Evolutionary conservation across 305 asterid genomes (phyloP).

Genomic region (Vinca major): DNA sequence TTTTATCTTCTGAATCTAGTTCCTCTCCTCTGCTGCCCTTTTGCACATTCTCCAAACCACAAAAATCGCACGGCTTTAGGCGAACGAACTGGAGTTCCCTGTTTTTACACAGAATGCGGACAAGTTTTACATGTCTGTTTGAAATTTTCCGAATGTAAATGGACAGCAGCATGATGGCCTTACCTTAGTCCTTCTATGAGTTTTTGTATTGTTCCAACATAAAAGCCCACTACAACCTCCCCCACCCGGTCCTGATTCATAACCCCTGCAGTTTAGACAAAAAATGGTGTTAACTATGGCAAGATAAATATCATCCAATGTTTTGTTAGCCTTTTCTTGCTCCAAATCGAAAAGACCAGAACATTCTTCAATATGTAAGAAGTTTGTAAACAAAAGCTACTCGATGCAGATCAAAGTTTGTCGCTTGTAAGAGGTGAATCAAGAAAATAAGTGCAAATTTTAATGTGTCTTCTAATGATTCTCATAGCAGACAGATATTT

Average conservation of each 20-base stretch:
- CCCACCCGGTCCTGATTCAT: conserved; percentile 53
- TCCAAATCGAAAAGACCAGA: neutral
- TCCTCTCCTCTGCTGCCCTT: conserved; percentile 5
- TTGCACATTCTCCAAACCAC: conserved; percentile 73
- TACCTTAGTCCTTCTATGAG: conserved; percentile 17
- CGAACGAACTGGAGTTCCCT: too few relatives aligned
- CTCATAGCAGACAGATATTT: neutral
- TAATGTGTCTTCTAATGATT: neutral
- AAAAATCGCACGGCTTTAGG: conserved; percentile 36
- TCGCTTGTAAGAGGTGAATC: too few relatives aligned
- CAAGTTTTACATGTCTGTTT: neutral
- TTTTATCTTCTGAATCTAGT: too few relatives aligned
- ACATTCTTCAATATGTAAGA: neutral
- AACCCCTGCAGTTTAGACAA: conserved; percentile 43
- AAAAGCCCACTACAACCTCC: too few relatives aligned
- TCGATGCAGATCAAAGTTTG: too few relatives aligned
- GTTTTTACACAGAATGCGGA: conserved; percentile 31
- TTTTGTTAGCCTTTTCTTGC: neutral
- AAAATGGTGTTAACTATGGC: neutral
- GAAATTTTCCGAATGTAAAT: neutral
- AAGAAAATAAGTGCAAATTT: too few relatives aligned
- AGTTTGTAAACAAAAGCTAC: neutral
- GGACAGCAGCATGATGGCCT: too few relatives aligned
- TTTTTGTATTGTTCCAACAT: conserved; percentile 10
- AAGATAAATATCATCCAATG: neutral